These are phyloP conservation scores for Pseudocercospora fijiensis DNA, from an alignment of 2,329 filamentous ascomycete genomes.

Conservation along the genomic window DNA sequence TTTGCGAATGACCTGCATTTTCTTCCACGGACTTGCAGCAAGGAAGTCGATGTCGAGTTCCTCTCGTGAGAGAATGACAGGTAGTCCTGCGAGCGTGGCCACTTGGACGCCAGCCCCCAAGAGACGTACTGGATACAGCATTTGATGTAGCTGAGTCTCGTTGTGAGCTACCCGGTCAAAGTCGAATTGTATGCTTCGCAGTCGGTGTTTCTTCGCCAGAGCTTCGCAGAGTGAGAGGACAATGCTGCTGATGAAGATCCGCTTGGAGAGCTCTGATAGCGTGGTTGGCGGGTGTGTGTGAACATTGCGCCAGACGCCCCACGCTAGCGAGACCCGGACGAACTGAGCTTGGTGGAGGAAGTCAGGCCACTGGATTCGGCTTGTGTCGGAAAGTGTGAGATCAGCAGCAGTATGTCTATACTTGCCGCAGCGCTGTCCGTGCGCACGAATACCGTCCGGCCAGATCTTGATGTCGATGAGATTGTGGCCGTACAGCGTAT, in stretches of 20 bases:
- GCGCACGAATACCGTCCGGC: conserved; percentile 14
- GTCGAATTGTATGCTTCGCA: conserved; percentile 4
- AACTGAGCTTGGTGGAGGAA: conserved; percentile 17
- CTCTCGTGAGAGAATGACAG: neutral
- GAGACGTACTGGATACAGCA: neutral
- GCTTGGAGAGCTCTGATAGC: neutral
- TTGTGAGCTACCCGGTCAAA: neutral
- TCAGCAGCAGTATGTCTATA: neutral
- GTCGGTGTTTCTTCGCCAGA: neutral
- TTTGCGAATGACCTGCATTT: neutral
- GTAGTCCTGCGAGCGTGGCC: neutral
- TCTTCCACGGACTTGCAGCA: neutral
- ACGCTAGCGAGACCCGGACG: conserved; percentile 8
- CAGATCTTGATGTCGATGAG: conserved; percentile 48
- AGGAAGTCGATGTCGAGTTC: neutral
- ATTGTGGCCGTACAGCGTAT: conserved; percentile 49
- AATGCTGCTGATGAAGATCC: neutral
- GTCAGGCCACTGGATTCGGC: conserved; percentile 9
- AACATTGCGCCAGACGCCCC: neutral
- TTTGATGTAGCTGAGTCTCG: neutral
- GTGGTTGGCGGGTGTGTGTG: neutral
- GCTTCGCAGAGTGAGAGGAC: neutral
- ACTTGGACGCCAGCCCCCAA: neutral
- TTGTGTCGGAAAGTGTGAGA: neutral
- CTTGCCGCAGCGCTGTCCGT: conserved; percentile 11